Evolutionary conservation across 2,329 filamentous ascomycete genomes (phyloP).

Genomic region (Alternaria brassicae): DNA sequence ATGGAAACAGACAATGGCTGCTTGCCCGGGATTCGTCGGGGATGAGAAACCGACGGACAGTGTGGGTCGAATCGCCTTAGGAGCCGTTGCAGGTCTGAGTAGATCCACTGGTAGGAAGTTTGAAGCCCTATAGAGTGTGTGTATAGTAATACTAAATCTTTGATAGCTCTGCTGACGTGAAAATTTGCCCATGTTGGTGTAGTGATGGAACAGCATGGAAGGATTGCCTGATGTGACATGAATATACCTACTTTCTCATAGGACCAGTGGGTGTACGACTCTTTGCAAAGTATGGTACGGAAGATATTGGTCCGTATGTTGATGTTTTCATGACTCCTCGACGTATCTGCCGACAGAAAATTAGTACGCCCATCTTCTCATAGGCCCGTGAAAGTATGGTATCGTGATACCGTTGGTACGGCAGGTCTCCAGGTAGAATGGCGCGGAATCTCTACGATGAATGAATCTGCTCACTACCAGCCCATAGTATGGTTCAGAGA

Average conservation of each 20-base stretch:
- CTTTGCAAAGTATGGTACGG: neutral
- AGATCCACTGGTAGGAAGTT: neutral
- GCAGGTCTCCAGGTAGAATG: neutral
- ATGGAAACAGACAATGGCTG: neutral
- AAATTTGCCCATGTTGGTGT: neutral
- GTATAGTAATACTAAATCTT: neutral
- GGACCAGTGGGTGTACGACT: neutral
- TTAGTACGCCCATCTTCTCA: neutral
- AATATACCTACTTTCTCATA: neutral
- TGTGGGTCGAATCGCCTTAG: neutral
- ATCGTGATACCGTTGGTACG: neutral
- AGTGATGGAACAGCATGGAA: neutral
- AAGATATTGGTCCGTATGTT: neutral
- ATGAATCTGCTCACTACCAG: neutral
- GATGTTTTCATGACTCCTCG: neutral
- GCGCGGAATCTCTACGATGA: neutral
- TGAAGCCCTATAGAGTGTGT: neutral
- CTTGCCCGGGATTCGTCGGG: neutral
- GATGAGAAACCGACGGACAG: neutral
- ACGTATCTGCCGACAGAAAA: neutral
- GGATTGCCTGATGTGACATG: neutral
- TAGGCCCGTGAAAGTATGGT: neutral
- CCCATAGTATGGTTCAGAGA: neutral
- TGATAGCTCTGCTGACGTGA: neutral
- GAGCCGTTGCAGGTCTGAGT: neutral